Evolutionary conservation across 148 eudicot genomes (phyloP).

Genomic region (Cornus suecica): DNA sequence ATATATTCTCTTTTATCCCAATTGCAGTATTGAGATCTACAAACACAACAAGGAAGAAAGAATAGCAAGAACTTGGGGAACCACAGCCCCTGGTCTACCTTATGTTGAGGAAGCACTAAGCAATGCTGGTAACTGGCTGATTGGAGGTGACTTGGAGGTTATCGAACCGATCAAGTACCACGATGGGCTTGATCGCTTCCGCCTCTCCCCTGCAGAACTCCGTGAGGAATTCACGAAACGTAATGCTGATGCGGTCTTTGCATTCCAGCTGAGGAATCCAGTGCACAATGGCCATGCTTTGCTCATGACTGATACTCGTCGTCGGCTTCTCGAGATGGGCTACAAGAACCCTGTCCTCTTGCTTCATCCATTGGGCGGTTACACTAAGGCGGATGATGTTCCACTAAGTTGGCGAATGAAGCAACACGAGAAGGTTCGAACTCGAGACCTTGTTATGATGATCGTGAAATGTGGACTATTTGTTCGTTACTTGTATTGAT

Average conservation of each 20-base stretch:
- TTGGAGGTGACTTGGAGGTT: slow-evolving; percentile 88
- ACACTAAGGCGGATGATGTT: slow-evolving; percentile 92
- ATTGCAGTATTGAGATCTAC: slow-evolving; percentile 80
- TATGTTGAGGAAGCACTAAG: slow-evolving; percentile 77
- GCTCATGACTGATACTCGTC: slow-evolving; percentile 87
- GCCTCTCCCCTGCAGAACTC: slow-evolving; percentile 73
- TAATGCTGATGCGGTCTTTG: slow-evolving; percentile 89
- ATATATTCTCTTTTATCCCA: background rate
- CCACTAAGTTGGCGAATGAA: slow-evolving; percentile 91
- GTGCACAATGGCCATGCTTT: slow-evolving; percentile 95
- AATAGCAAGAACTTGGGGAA: slow-evolving; percentile 92
- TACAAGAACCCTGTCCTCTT: slow-evolving; percentile 77
- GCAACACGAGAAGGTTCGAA: slow-evolving; percentile 85
- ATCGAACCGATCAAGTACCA: slow-evolving; percentile 71
- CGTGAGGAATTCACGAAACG: slow-evolving; percentile 68
- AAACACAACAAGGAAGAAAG: slow-evolving; percentile 96
- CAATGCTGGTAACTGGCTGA: slow-evolving; percentile 77
- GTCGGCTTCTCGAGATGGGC: slow-evolving; percentile 88
- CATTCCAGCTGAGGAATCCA: slow-evolving; percentile 95
- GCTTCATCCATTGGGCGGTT: slow-evolving; percentile 92
- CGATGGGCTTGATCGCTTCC: slow-evolving; percentile 76
- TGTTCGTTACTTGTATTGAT: background rate
- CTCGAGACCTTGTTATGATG: too few relatives aligned
- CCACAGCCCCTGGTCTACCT: slow-evolving; percentile 87
- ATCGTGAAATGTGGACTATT: too few relatives aligned